These are phyloP conservation scores for Alternaria gaisen DNA, from an alignment of 2,329 filamentous ascomycete species.

Conservation along the genomic window DNA sequence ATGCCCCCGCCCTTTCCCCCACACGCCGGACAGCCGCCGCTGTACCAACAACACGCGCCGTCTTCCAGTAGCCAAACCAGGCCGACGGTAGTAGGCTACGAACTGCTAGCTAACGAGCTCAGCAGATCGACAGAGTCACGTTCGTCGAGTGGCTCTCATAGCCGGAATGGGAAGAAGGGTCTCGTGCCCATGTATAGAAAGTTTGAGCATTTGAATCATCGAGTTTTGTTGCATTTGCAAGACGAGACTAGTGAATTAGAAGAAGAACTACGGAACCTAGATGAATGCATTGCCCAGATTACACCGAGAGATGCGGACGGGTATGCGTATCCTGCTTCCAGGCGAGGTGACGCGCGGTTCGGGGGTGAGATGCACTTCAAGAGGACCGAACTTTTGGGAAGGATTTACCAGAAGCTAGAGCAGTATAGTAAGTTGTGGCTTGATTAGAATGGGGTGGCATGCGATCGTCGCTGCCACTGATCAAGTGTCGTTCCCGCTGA, in stretches of 20 bases:
- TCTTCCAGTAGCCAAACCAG: constrained; percentile 36
- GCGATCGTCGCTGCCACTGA: constrained; percentile 5
- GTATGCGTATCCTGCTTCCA: constrained; percentile 63
- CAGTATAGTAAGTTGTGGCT: constrained; percentile 67
- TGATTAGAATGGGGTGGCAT: background rate
- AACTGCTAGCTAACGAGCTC: constrained; percentile 50
- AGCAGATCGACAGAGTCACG: constrained; percentile 12
- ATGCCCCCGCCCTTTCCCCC: constrained; percentile 30
- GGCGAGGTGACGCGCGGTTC: constrained; percentile 64
- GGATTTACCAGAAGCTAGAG: constrained; percentile 71
- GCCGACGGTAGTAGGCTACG: constrained; percentile 49
- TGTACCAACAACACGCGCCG: constrained; percentile 36
- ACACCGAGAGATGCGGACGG: constrained; percentile 39
- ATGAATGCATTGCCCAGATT: constrained; percentile 64
- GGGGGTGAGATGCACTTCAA: constrained; percentile 68
- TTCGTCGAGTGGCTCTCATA: background rate
- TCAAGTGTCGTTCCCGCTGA: constrained; percentile 19
- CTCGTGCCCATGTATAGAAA: constrained; percentile 76
- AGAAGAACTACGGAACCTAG: constrained; percentile 75
- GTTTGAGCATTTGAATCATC: constrained; percentile 83
- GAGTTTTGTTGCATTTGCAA: constrained; percentile 82
- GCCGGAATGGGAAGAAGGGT: background rate
- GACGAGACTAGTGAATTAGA: constrained; percentile 85
- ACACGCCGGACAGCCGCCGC: constrained; percentile 35
- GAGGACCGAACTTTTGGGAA: constrained; percentile 67